Evolutionary conservation across 2,329 filamentous ascomycete genomes (phyloP), one percentile per base, ranked within the genome.

Genomic region (Aureobasidium lini): DNA sequence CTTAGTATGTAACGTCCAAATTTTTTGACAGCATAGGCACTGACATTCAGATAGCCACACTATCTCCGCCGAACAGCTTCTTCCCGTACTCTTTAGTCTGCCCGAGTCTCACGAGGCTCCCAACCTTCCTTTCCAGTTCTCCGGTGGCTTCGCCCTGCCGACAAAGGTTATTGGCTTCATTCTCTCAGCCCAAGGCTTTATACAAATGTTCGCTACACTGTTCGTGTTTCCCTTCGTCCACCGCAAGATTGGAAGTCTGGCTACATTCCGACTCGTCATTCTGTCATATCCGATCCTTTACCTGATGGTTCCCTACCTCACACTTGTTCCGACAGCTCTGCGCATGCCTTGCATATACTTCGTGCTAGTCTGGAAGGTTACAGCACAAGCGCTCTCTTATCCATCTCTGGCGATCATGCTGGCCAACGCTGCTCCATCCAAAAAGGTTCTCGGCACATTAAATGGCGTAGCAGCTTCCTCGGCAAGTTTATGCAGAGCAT

Each of bases 381-480:
- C 90, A 0, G 91, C 94, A 67, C 86, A 93, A 66, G 92, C 90
- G 47, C 86, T 96, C 74, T 87, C 92, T 0, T 97, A 96, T 73
- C 94, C 94, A 10, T 89, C 88, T 67, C 91, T 92, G 65, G 87
- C 88, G 10, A 95, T 97, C 60, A 84, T 99, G 60, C 82, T 96
- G 32, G 89, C 90, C 61, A 95, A 97, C 72, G 87, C 90, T 15
- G 89, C 92, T 0, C 90, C 91, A 0, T 92, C 87, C 7, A 87
- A 88, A 59, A 82, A 89, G 52, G 88, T 95, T 1, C 84, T 97
- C 1, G 94, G 94, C 2, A 92, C 89, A 0, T 88, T 99, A 72
- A 97, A 97, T 67, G 94, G 94, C 16, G 87, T 92, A 11, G 92
- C 92, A 0, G 91, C 91, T 32, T 96, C 92, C 1, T 91, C 90